Evolutionary conservation across 2,329 filamentous ascomycete species (phyloP), one percentile per base, ranked within the genome.

Genomic region (Colletotrichum sp.): DNA sequence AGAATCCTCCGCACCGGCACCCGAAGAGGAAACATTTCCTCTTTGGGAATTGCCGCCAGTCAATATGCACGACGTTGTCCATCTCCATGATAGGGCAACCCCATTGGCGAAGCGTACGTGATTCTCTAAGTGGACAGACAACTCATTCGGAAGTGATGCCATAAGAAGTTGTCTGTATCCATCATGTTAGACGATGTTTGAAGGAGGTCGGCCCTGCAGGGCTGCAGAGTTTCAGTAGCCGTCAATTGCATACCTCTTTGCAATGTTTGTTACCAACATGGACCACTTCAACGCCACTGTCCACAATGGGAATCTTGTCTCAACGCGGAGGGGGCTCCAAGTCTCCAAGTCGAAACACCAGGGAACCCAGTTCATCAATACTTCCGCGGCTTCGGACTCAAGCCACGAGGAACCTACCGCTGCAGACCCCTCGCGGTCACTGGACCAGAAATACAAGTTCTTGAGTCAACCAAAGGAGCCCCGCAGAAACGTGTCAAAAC

Each of bases 341-440:
- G 84, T 86, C 15, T 84, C 84, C 27, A 84, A 85, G 76, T 82
- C 85, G 70, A 85, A 83, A 76, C 83, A 85, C 77, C 82, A 84
- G 71, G 84, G 84, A 36, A 80, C 81, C 27, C 84, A 83, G 6
- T 86, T 86, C 71, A 85, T 86, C 71, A 86, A 86, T 77, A 75
- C 83, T n/a, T 78, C 79, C 25, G 74, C 77, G 13, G 69, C 77
- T 12, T 57, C 79, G 16, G 71, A 32, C 52, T 39, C 64, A 19
- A 52, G 13, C 55, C 52, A 52, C 25, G 68, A 76, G 28, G 65
- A 52, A 4, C 3, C 64, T 15, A 65, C 63, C 30, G 39, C 59
- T 68, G 13, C 75, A 34, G 68, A 72, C 7, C 22, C 59, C n/a
- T 27, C 74, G 12, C 65, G 75, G 39, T 63, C 77, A 15, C 67